These are phyloP conservation scores for Zygosaccharomyces bailii DNA, from an alignment of 805 yeast species.

Conservation along the genomic window DNA sequence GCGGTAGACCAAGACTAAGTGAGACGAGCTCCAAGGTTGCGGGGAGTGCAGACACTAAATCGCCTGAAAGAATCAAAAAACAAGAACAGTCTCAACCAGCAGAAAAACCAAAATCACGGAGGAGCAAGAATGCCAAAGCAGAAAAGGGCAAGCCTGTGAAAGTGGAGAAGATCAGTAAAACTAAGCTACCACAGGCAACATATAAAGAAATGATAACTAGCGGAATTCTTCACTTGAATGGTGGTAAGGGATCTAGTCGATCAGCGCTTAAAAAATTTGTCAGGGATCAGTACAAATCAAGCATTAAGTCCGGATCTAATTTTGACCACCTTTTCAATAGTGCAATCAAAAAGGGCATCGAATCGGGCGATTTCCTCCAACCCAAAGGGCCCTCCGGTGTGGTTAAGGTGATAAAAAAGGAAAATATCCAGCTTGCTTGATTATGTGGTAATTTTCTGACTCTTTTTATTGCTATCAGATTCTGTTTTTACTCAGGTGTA, in stretches of 20 bases:
- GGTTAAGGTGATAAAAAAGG: slow-evolving; percentile 27
- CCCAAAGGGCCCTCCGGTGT: slow-evolving; percentile 71
- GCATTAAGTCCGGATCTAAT: slow-evolving; percentile 52
- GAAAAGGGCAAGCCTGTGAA: not conserved
- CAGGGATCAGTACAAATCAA: slow-evolving; percentile 44
- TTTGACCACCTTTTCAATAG: slow-evolving; percentile 66
- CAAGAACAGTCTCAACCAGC: too few relatives aligned
- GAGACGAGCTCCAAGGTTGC: not conserved
- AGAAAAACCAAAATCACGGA: too few relatives aligned
- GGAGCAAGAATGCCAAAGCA: not conserved
- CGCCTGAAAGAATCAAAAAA: not conserved
- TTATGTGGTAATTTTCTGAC: not conserved
- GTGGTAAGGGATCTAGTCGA: slow-evolving; percentile 80
- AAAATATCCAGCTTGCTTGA: slow-evolving; percentile 26
- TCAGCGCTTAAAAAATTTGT: slow-evolving; percentile 84
- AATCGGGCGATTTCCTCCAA: slow-evolving; percentile 68
- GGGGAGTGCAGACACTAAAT: not conserved
- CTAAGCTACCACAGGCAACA: slow-evolving; percentile 13
- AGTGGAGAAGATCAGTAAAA: slow-evolving; percentile 12
- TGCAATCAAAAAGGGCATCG: slow-evolving; percentile 79
- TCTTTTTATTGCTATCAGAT: not conserved
- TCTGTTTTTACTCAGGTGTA: not conserved
- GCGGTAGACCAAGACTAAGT: not conserved
- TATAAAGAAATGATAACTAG: slow-evolving; percentile 40
- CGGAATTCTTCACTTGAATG: slow-evolving; percentile 68